These are phyloP conservation scores for Cymbopogon citratus DNA, from an alignment of 176 grass and related monocot species.

Conservation along the genomic window DNA sequence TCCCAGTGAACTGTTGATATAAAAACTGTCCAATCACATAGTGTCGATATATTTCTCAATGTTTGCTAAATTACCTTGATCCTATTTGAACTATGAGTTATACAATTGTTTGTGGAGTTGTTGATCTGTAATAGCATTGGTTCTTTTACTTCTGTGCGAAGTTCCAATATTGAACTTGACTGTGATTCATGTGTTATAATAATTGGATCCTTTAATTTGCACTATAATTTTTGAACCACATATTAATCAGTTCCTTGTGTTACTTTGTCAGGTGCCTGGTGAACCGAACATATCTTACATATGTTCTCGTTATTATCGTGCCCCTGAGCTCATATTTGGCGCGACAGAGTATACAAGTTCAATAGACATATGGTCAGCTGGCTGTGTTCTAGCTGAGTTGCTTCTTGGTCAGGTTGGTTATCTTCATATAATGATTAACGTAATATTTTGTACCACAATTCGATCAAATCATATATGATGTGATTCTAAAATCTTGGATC, in stretches of 20 bases:
- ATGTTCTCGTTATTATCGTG: conserved; percentile 71
- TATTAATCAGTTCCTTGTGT: conserved; percentile 1
- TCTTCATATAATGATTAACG: not conserved
- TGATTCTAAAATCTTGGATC: conserved; percentile 25
- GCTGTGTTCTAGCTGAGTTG: conserved; percentile 63
- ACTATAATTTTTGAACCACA: not conserved
- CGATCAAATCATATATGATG: not conserved
- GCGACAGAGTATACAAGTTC: conserved; percentile 60
- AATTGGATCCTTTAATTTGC: not conserved
- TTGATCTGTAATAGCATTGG: too few relatives aligned
- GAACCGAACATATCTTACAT: conserved; percentile 69
- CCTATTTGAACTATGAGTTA: too few relatives aligned
- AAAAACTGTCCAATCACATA: too few relatives aligned
- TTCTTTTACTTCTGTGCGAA: too few relatives aligned
- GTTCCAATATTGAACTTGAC: not conserved
- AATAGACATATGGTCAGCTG: conserved; percentile 77
- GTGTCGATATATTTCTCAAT: too few relatives aligned
- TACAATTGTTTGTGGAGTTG: too few relatives aligned
- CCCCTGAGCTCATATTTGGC: conserved; percentile 66
- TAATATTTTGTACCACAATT: not conserved
- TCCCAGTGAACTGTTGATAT: too few relatives aligned
- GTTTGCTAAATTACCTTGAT: too few relatives aligned
- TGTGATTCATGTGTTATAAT: not conserved
- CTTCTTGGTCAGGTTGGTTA: conserved; percentile 69
- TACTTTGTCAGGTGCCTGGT: conserved; percentile 33